Evolutionary conservation across 306 rosid genomes (phyloP), one percentile per base, ranked within the genome.

Genomic region (Alnus glutinosa): DNA sequence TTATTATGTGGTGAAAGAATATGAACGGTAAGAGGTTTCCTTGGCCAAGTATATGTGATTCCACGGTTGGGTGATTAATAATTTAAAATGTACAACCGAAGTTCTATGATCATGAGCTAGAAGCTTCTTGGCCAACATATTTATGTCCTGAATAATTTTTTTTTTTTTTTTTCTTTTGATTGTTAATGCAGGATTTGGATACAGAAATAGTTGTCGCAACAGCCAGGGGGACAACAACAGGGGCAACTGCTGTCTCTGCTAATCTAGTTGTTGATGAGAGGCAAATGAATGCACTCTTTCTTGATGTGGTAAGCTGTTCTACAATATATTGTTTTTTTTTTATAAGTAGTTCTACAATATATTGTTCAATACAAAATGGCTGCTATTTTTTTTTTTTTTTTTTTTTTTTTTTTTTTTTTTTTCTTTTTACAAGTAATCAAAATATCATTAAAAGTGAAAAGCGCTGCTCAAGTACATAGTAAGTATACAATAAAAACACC

Each of bases 221-320:
- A 63, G 86, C 85, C 46, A 88, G 93, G 86, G 92, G 90, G 50
- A 74, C 93, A 36, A 57, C 70, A 30, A 80, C 89, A 63, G 81
- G 70, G 32, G 87, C 96, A 57, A 85, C 97, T 23, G 92, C 98
- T 75, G 90, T 91, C 34, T 86, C 98, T 75, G 98, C 99, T 36
- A 93, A 93, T 86, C 75, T 95, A 55, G 82, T 93, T 48, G 86
- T 89, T 73, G 99, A 95, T 67, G 97, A 95, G 86, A 91, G 99
- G 87, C 99, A 95, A 88, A 95, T 95, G 98, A 95, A 95, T 86
- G 97, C 97, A 34, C 94, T 93, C 78, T 95, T 95, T 87, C 97
- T 92, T 51, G 96, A 95, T 68, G 94, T 95, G 98, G 99, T 95
- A 81, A 82, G 92, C 75, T 58, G 47, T 80, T 36, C 39, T 67